These are phyloP conservation scores for Rhododendron ferrugineum DNA, from an alignment of 148 eudicot genomes.

Conservation along the genomic window DNA sequence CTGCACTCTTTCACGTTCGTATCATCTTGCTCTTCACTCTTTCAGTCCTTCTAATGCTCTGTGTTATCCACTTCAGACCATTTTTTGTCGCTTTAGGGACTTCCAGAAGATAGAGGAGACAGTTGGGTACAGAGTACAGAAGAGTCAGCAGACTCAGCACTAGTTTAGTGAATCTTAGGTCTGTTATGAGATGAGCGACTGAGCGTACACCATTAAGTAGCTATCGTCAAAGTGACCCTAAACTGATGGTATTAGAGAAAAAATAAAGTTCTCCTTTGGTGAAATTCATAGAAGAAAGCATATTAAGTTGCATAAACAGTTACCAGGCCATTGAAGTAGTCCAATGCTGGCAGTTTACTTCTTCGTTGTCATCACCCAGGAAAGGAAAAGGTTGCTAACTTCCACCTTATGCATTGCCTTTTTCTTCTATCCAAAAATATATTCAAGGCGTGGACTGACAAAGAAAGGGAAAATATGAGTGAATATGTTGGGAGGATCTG, in stretches of 20 bases:
- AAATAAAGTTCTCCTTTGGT: background rate
- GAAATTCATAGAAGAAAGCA: conserved; percentile 1
- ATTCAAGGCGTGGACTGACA: background rate
- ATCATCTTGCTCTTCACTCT: background rate
- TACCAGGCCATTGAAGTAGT: background rate
- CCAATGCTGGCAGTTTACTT: background rate
- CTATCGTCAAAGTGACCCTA: background rate
- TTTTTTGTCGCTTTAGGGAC: background rate
- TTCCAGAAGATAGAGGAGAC: background rate
- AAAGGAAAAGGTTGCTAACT: background rate
- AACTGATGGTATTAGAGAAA: background rate
- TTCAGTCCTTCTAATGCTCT: background rate
- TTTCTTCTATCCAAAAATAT: background rate
- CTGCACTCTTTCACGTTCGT: conserved; percentile 9
- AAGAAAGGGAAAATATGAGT: background rate
- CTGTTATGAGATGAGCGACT: background rate
- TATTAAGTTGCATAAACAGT: background rate
- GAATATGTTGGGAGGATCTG: background rate
- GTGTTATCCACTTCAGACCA: background rate
- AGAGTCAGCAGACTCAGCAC: background rate
- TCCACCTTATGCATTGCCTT: background rate
- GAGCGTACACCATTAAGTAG: background rate
- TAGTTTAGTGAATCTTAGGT: background rate
- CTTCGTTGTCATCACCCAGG: background rate
- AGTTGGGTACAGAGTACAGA: background rate